Percentiles rank a stretch among this genome's conserved stretches.
Conservation (phyloP, 208 protist genomes). For the Angomonas deanei region DNA sequence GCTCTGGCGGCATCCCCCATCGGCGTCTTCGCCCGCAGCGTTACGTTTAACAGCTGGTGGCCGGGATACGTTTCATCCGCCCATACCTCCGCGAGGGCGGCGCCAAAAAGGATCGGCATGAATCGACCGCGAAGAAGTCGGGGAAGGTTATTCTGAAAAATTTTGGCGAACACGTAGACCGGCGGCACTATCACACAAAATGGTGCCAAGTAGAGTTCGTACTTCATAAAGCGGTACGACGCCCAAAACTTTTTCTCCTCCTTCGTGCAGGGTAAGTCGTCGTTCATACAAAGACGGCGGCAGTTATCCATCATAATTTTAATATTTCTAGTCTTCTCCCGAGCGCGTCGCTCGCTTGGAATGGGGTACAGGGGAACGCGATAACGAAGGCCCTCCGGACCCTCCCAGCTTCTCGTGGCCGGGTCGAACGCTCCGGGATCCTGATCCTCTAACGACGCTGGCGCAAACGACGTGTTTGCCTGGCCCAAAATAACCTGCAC, state of each 20-base stretch:
- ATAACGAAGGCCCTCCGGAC: constrained; percentile 70
- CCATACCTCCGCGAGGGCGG: constrained; percentile 76
- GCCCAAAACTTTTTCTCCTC: constrained; percentile 87
- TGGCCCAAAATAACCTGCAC: constrained; percentile 58
- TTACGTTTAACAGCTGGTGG: constrained; percentile 73
- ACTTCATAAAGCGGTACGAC: constrained; percentile 87
- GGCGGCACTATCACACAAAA: constrained; percentile 66
- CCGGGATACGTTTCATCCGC: constrained; percentile 79
- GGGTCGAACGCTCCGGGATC: constrained; percentile 66
- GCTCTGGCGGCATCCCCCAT: constrained; percentile 88
- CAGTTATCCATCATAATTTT: constrained; percentile 90
- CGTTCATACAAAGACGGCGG: constrained; percentile 69
- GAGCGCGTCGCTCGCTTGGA: constrained; percentile 79
- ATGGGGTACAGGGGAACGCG: constrained; percentile 75
- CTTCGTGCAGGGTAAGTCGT: constrained; percentile 75
- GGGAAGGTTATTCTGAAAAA: constrained; percentile 73
- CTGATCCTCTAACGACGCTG: constrained; percentile 47
- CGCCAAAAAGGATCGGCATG: constrained; percentile 58
- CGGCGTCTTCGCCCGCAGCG: constrained; percentile 77
- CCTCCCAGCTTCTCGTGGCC: constrained; percentile 61
- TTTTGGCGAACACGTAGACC: constrained; percentile 79
- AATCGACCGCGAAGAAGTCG: constrained; percentile 50
- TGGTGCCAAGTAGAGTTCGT: constrained; percentile 79
- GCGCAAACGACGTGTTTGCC: constrained; percentile 67
- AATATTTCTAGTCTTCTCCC: constrained; percentile 79